These are phyloP conservation scores for Termitomyces sp. DNA, from an alignment of 768 basidiomycete species.

Conservation along the genomic window DNA sequence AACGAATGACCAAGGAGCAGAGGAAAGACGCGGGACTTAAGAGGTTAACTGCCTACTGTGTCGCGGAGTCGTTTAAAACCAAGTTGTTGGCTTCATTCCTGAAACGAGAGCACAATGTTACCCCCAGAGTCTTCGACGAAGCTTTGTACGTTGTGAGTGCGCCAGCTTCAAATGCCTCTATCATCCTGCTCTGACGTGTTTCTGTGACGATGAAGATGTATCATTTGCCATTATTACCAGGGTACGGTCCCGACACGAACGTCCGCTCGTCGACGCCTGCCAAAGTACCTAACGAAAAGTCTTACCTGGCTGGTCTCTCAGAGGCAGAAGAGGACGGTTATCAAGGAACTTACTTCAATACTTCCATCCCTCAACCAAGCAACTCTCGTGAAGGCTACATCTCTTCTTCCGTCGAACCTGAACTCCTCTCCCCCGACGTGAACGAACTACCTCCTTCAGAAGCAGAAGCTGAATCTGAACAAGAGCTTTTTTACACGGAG, in stretches of 20 bases:
- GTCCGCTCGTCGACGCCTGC: slow-evolving; percentile 79
- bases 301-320: slow-evolving; percentile 65
- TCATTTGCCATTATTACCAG: slow-evolving; percentile 85
- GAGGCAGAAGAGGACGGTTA: slow-evolving; percentile 91
- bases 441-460: slow-evolving; percentile 6
- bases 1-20: slow-evolving; percentile 86
- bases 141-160: slow-evolving; percentile 83
- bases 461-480: slow-evolving; percentile 11
- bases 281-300: slow-evolving; percentile 46
- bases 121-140: slow-evolving; percentile 85
- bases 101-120: slow-evolving; percentile 92
- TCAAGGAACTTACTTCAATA: slow-evolving; percentile 76
- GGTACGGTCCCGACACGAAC: slow-evolving; percentile 81
- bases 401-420: slow-evolving; percentile 37
- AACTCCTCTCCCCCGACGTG: slow-evolving; percentile 11
- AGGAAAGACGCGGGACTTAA: slow-evolving; percentile 77
- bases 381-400: slow-evolving; percentile 61
- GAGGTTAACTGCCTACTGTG: slow-evolving; percentile 85
- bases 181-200: not conserved
- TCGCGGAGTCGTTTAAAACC: slow-evolving; percentile 83
- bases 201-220: slow-evolving; percentile 60
- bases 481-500: slow-evolving; percentile 4
- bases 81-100: slow-evolving; percentile 81
- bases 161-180: not conserved
- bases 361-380: slow-evolving; percentile 28